phyloP scores from a whole-genome alignment of 1,139 yeast genomes.

The Pichia norvegensis region DNA sequence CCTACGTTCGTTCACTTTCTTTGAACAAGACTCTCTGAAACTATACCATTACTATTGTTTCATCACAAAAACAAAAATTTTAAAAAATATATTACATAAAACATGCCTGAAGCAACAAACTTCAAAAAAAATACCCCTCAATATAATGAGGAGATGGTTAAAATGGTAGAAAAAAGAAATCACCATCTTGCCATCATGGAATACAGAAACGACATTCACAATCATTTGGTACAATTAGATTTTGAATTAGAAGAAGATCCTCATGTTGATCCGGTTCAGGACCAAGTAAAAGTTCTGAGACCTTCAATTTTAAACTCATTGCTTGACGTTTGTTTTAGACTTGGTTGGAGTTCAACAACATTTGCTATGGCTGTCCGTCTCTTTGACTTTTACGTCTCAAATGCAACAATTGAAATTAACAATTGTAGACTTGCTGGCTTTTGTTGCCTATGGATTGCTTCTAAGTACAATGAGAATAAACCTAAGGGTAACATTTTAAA shows the following conservation, averaged over 20 bases:
- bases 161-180: constrained; percentile 21
- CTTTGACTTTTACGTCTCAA: constrained; percentile 46
- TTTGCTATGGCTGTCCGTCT: constrained; percentile 49
- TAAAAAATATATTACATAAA: neutral
- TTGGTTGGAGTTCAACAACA: constrained; percentile 42
- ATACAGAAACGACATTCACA: constrained; percentile 23
- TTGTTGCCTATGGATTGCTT: constrained; percentile 66
- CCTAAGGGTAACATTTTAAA: constrained; percentile 53
- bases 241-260: constrained; percentile 17
- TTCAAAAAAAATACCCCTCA: neutral
- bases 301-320: constrained; percentile 39
- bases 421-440: constrained; percentile 64
- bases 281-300: constrained; percentile 17
- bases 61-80: neutral
- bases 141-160: constrained; percentile 13
- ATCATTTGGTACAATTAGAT: constrained; percentile 21
- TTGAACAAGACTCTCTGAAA: neutral
- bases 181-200: constrained; percentile 22
- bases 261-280: constrained; percentile 16
- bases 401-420: constrained; percentile 42
- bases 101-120: neutral
- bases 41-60: neutral
- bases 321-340: constrained; percentile 43
- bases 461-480: constrained; percentile 65
- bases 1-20: neutral